Conservation (phyloP, 148 eudicot genomes). For the Rhododendron mucronatum region DNA sequence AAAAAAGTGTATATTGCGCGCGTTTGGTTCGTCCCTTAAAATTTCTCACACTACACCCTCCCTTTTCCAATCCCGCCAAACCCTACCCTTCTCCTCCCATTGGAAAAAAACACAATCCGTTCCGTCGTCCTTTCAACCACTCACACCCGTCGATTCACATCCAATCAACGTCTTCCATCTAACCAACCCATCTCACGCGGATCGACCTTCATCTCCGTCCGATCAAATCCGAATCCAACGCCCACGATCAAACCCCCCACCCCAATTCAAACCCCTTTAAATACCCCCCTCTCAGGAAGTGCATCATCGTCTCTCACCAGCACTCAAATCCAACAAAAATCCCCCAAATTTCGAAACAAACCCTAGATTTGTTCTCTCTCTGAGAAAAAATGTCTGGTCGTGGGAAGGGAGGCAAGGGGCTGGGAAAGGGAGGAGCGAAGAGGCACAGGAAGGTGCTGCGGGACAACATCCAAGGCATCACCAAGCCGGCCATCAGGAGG, state of each 20-base stretch:
- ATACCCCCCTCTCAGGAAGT: background rate
- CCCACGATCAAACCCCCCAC: background rate
- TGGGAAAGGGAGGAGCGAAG: background rate
- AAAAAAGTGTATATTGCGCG: too few species aligned
- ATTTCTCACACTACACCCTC: background rate
- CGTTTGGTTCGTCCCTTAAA: too few species aligned
- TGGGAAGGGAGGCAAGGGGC: background rate
- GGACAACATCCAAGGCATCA: background rate
- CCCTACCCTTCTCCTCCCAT: background rate
- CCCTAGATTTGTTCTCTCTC: background rate
- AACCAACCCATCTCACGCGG: background rate
- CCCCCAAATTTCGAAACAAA: background rate
- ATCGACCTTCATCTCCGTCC: background rate
- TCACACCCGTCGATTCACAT: background rate
- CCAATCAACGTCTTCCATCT: background rate
- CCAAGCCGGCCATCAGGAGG: background rate
- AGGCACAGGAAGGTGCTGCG: background rate
- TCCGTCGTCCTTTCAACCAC: background rate
- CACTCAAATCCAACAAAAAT: background rate
- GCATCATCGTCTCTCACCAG: background rate
- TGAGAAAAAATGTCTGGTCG: background rate
- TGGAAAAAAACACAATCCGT: background rate
- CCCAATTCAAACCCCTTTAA: background rate
- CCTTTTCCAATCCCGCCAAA: background rate
- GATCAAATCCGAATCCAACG: background rate